Conservation (phyloP, 1,284 basidiomycete genomes). For the Leccinum insolens region DNA sequence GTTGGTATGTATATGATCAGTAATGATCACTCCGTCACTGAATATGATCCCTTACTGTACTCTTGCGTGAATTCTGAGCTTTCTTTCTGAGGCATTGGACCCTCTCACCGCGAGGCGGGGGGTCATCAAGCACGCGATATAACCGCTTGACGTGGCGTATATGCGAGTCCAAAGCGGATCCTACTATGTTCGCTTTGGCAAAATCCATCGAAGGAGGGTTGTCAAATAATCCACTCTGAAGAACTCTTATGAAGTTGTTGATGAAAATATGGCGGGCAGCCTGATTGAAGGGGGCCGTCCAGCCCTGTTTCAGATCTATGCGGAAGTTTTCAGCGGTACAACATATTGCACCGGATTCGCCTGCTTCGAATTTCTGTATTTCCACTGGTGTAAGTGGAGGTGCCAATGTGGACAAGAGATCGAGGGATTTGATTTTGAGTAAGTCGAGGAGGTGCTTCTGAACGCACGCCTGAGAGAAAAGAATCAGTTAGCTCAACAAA, state of each 20-base stretch:
- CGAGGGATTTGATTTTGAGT: background rate
- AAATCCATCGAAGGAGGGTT: background rate
- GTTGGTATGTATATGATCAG: background rate
- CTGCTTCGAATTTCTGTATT: background rate
- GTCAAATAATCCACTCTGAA: background rate
- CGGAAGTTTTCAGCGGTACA: background rate
- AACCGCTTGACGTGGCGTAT: background rate
- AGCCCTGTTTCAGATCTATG: background rate
- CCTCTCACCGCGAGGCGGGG: background rate
- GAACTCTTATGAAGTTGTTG: background rate
- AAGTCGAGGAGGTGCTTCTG: background rate
- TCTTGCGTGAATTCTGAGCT: background rate
- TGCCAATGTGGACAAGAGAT: background rate
- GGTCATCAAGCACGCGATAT: background rate
- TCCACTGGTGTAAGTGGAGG: background rate
- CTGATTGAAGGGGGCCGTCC: background rate
- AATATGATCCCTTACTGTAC: background rate
- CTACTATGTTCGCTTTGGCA: background rate
- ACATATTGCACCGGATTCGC: background rate
- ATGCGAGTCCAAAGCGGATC: background rate
- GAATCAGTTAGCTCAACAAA: background rate
- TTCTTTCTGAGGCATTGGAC: background rate
- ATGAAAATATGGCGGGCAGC: background rate
- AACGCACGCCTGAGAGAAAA: background rate
- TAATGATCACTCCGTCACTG: background rate